These are phyloP conservation scores for Metschnikowia noctiluminum DNA, from an alignment of 805 yeast genomes.

Conservation along the genomic window DNA sequence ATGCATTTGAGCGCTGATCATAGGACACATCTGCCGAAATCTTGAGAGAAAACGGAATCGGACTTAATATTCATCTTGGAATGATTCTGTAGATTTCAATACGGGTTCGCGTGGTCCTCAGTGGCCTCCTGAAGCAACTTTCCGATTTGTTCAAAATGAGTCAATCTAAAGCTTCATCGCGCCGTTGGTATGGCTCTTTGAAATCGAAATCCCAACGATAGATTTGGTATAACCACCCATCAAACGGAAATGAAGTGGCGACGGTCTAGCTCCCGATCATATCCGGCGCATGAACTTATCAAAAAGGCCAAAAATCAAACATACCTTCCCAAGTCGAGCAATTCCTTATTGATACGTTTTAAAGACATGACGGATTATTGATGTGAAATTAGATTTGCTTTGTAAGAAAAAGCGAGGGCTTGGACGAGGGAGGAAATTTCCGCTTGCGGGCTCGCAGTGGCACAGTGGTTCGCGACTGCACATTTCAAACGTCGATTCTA, in stretches of 20 bases:
- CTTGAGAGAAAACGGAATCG: too few relatives aligned
- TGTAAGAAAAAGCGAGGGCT: conserved; percentile 13
- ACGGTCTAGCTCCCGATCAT: neutral
- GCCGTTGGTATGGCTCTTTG: too few relatives aligned
- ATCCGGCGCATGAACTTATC: too few relatives aligned
- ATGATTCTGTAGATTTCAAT: too few relatives aligned
- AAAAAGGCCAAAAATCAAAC: conserved; percentile 28
- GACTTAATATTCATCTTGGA: too few relatives aligned
- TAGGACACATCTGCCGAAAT: too few relatives aligned
- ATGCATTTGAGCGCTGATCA: too few relatives aligned
- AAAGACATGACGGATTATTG: conserved; percentile 59
- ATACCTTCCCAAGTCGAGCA: conserved; percentile 90
- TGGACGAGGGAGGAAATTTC: conserved; percentile 18
- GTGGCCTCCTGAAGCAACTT: too few relatives aligned
- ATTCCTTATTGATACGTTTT: conserved; percentile 94
- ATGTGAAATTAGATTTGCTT: conserved; percentile 3
- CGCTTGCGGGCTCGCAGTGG: conserved; percentile 17
- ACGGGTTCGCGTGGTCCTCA: too few relatives aligned
- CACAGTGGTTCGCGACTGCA: conserved; percentile 15
- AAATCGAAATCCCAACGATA: neutral
- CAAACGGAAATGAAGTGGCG: neutral
- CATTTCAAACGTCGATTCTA: conserved; percentile 10
- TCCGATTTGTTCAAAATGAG: too few relatives aligned
- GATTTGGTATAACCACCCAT: neutral
- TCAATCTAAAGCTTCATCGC: too few relatives aligned